Base-by-base conservation (phyloP, 371 early-diverging fungal species). In the Mucor plumbeus region DNA sequence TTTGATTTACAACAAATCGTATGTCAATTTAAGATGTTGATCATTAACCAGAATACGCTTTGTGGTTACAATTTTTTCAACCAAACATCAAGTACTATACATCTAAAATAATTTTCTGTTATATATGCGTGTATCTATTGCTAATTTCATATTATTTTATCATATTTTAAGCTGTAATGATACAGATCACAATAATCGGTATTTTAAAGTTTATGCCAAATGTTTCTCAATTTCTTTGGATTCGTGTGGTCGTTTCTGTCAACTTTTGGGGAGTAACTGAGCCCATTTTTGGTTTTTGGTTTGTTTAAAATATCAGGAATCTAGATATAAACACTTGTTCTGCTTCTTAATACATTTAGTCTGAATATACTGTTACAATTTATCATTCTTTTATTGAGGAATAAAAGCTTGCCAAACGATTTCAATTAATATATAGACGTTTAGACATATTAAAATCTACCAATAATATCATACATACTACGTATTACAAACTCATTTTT, bases 351-450 rank as follows among this genome's bases (percentile, higher is more conserved):
- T 19, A 35, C 41, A 56, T 56, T 56, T 61, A 44, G 53, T 53
- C 26, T 50, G 1, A 9, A 38, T 9, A 1, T 56, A 34, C 61
- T 61, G 43, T n/a, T 36, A 35, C 10, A 21, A 26, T 56, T 41
- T 43, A 48, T 34, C 36, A 55, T 17, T 35, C 44, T 70, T 57
- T 64, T 69, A 60, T 64, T 64, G 64, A 65, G 70, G 70, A 68
- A 61, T 63, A 53, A 63, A 65, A 62, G 56, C 39, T 14, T 39
- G 47, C 34, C 39, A 48, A 31, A 47, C 35, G 50, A 63, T 56
- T 58, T 40, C 34, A 61, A 26, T 13, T 14, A 47, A 17, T 40
- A 48, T 40, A 53, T 48, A 59, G 59, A 48, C 61, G 48, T 39
- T 39, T 34, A 61, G 11, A 34, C 11, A 38, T 34, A 36, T 36